A percentile compares a stretch with the other conserved stretches of the same genome.
These are phyloP conservation scores for Russula emetica DNA, from an alignment of 768 basidiomycete species.

Conservation along the genomic window DNA sequence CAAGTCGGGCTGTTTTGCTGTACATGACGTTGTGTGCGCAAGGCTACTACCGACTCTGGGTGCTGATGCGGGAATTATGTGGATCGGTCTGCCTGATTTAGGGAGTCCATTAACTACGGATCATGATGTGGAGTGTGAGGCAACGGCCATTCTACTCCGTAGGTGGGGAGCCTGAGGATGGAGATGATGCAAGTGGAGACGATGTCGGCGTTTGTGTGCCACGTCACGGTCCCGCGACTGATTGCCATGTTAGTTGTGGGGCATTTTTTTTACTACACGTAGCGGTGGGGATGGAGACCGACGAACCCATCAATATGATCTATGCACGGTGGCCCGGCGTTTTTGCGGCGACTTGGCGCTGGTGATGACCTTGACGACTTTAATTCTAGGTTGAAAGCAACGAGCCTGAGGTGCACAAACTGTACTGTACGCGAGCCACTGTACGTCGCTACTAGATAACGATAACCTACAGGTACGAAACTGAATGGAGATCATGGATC, in stretches of 20 bases:
- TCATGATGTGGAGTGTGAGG: background rate
- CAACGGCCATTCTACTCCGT: background rate
- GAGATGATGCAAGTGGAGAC: background rate
- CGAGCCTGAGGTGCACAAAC: background rate
- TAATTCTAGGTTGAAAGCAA: background rate
- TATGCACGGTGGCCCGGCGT: background rate
- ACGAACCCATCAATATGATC: background rate
- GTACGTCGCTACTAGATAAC: too few relatives aligned
- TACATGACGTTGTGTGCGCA: background rate
- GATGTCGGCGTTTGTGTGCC: background rate
- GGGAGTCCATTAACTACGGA: background rate
- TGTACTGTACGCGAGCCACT: too few relatives aligned
- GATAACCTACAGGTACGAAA: too few relatives aligned
- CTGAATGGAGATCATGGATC: too few relatives aligned
- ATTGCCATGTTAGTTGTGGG: background rate
- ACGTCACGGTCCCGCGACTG: background rate
- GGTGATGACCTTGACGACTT: too few relatives aligned
- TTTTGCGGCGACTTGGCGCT: background rate
- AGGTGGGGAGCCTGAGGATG: background rate
- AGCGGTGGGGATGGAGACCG: background rate
- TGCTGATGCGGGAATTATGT: background rate
- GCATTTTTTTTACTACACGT: background rate
- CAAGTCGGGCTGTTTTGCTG: background rate
- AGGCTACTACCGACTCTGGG: background rate
- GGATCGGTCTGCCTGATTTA: background rate